Conservation (phyloP, 2,329 filamentous ascomycete species). For the Fonsecaea pedrosoi region DNA sequence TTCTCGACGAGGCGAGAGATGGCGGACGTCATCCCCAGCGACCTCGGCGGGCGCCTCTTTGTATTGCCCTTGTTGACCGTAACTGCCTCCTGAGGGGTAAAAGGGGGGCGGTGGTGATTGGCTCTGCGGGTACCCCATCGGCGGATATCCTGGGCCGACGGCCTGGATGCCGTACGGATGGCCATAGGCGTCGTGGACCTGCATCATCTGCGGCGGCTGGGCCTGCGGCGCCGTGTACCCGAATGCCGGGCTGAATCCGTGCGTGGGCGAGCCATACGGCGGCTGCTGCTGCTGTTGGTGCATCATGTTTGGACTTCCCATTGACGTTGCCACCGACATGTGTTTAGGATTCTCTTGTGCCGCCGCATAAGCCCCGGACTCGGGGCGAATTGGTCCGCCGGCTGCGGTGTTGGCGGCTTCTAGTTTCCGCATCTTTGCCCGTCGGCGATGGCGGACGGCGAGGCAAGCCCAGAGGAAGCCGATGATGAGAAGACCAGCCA, state of each 20-base stretch:
- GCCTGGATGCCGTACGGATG: slow-evolving; percentile 11
- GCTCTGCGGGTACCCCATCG: slow-evolving; percentile 6
- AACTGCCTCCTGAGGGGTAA: slow-evolving; percentile 10
- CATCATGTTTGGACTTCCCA: slow-evolving; percentile 23
- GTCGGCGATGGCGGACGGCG: slow-evolving; percentile 23
- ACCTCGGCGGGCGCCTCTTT: slow-evolving; percentile 17
- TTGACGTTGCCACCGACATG: slow-evolving; percentile 22
- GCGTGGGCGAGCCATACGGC: slow-evolving; percentile 4
- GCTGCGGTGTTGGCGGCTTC: slow-evolving; percentile 20
- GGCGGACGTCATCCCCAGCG: slow-evolving; percentile 6
- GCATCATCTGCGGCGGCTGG: slow-evolving; percentile 7
- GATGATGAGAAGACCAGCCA: slow-evolving; percentile 43
- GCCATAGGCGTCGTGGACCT: slow-evolving; percentile 5
- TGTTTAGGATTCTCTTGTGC: slow-evolving; percentile 19
- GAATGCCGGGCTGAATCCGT: slow-evolving; percentile 18
- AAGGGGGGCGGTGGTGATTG: slow-evolving; percentile 17
- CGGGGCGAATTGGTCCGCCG: slow-evolving; percentile 20
- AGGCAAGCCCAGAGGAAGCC: slow-evolving; percentile 24
- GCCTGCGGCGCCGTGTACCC: slow-evolving; percentile 8
- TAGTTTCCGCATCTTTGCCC: slow-evolving; percentile 22
- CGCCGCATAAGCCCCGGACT: slow-evolving; percentile 9
- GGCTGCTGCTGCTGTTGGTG: slow-evolving; percentile 9
- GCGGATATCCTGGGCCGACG: slow-evolving; percentile 7
- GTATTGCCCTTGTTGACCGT: slow-evolving; percentile 6
- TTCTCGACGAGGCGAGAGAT: neutral